Conservation (phyloP, 2,329 filamentous ascomycete genomes). For the Trichoderma sp. region DNA sequence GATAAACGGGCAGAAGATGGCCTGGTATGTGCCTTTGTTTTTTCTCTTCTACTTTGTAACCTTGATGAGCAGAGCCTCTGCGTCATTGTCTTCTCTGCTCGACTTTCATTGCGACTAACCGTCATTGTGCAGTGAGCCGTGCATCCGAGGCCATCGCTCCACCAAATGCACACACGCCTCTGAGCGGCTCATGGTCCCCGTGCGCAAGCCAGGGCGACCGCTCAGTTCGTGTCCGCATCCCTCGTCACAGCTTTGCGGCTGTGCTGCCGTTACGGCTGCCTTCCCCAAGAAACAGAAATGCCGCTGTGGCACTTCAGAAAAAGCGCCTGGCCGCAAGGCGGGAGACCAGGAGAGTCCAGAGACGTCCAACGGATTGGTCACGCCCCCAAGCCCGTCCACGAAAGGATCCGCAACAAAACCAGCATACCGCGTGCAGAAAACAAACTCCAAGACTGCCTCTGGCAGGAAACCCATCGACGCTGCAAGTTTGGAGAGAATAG, state of each 20-base stretch:
- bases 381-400: slow-evolving; percentile 37
- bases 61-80: neutral
- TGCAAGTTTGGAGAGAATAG: slow-evolving; percentile 52
- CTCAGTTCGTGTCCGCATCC: slow-evolving; percentile 70
- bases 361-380: slow-evolving; percentile 27
- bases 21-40: slow-evolving; percentile 58
- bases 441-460: slow-evolving; percentile 37
- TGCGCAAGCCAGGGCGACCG: slow-evolving; percentile 71
- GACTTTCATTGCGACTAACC: neutral
- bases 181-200: slow-evolving; percentile 68
- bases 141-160: slow-evolving; percentile 74
- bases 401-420: slow-evolving; percentile 28
- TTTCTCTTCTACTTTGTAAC: neutral
- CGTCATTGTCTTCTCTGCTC: neutral
- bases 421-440: slow-evolving; percentile 50
- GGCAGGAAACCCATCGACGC: slow-evolving; percentile 53
- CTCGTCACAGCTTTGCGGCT: slow-evolving; percentile 61
- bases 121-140: slow-evolving; percentile 59
- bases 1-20: slow-evolving; percentile 71
- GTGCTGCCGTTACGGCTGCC: slow-evolving; percentile 64
- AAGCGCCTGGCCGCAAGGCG: slow-evolving; percentile 28
- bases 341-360: slow-evolving; percentile 33
- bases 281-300: slow-evolving; percentile 62
- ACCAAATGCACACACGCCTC: slow-evolving; percentile 71
- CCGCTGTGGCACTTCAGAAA: slow-evolving; percentile 46